Evolutionary conservation across 805 yeast genomes (phyloP).

Genomic region (Teunomyces tritomae): DNA sequence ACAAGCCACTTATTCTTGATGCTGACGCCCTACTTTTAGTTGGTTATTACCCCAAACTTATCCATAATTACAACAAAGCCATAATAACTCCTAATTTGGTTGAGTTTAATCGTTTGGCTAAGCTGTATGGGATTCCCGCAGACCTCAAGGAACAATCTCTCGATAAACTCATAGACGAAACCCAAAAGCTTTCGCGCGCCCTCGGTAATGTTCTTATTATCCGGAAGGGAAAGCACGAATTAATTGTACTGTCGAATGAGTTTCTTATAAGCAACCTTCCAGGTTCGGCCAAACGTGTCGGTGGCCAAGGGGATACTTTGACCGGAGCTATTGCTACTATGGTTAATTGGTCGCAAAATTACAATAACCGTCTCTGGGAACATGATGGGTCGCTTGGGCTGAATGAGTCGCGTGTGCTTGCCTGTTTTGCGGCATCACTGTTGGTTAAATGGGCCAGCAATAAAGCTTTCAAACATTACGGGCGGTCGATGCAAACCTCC

Average conservation of each 20-base stretch:
- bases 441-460: slow-evolving; percentile 64
- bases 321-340: slow-evolving; percentile 84
- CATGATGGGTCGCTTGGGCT: not conserved
- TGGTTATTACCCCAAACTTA: slow-evolving; percentile 52
- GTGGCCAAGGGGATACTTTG: slow-evolving; percentile 96
- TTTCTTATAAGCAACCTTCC: slow-evolving; percentile 41
- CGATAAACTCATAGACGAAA: slow-evolving; percentile 1
- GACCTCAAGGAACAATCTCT: not conserved
- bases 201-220: slow-evolving; percentile 62
- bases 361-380: slow-evolving; percentile 56
- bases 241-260: slow-evolving; percentile 52
- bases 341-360: slow-evolving; percentile 73
- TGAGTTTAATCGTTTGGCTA: slow-evolving; percentile 72
- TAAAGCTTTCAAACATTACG: slow-evolving; percentile 61
- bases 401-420: slow-evolving; percentile 40
- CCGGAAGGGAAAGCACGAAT: slow-evolving; percentile 70
- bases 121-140: slow-evolving; percentile 10
- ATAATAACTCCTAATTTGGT: slow-evolving; percentile 86
- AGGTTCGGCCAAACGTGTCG: slow-evolving; percentile 81
- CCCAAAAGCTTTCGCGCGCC: slow-evolving; percentile 37
- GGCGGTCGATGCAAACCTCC: slow-evolving; percentile 82
- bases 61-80: slow-evolving; percentile 56
- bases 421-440: slow-evolving; percentile 70
- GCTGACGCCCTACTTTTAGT: slow-evolving; percentile 84
- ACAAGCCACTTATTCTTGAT: slow-evolving; percentile 76